Evolutionary conservation across 306 rosid species (phyloP).

Genomic region (Quercus mongolica): DNA sequence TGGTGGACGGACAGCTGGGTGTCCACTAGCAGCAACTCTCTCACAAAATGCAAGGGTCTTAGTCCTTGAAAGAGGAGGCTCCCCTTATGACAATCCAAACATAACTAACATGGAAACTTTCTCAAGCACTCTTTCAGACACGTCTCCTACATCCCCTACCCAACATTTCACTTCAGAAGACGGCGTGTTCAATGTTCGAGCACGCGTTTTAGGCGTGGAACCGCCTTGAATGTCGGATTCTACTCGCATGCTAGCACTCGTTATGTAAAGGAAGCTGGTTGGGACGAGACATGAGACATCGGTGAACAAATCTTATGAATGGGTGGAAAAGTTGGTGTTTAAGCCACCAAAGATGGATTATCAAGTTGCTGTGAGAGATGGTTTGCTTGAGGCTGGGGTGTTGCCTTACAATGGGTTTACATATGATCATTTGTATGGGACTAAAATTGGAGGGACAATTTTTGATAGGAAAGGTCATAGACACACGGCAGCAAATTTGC

Average conservation of each 20-base stretch:
- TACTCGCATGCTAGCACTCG: slow-evolving; percentile 42
- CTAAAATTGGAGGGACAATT: slow-evolving; percentile 68
- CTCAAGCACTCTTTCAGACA: slow-evolving; percentile 37
- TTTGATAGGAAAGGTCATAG: slow-evolving; percentile 58
- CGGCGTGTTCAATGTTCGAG: slow-evolving; percentile 25
- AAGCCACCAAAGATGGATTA: slow-evolving; percentile 49
- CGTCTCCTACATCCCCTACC: slow-evolving; percentile 44
- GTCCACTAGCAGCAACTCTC: slow-evolving; percentile 82
- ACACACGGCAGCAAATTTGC: slow-evolving; percentile 75
- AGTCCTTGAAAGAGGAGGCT: slow-evolving; percentile 75
- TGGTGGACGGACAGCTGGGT: slow-evolving; percentile 80
- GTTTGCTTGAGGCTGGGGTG: slow-evolving; percentile 55
- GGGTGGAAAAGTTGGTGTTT: slow-evolving; percentile 61
- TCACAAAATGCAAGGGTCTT: slow-evolving; percentile 51
- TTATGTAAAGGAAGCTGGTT: slow-evolving; percentile 38
- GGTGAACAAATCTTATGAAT: slow-evolving; percentile 45
- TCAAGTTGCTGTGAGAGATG: slow-evolving; percentile 62
- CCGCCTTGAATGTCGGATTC: slow-evolving; percentile 65
- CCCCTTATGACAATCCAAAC: slow-evolving; percentile 28
- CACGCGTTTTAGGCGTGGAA: slow-evolving; percentile 57
- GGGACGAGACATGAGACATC: slow-evolving; percentile 21
- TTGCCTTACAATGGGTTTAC: slow-evolving; percentile 58
- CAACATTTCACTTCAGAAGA: slow-evolving; percentile 63
- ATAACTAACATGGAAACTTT: slow-evolving; percentile 37
- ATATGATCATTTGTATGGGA: slow-evolving; percentile 55